These are phyloP conservation scores for Cercospora sp. DNA, from an alignment of 2,329 filamentous ascomycete genomes.

Conservation along the genomic window DNA sequence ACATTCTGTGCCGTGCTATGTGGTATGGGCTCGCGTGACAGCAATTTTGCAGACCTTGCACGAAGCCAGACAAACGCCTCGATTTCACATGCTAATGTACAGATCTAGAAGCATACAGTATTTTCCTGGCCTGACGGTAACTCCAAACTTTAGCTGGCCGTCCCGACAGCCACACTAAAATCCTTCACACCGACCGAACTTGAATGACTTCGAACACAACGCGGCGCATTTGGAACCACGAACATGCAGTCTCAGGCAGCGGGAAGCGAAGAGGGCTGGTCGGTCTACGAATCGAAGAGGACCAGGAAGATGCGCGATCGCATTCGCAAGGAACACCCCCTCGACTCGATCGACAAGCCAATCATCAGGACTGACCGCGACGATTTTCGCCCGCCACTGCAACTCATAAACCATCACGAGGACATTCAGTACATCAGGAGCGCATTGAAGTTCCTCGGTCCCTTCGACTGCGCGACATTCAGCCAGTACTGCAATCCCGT, in stretches of 20 bases:
- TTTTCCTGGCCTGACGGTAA: background rate
- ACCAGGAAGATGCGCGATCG: background rate
- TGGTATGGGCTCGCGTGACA: background rate
- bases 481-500: background rate
- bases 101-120: background rate
- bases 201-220: background rate
- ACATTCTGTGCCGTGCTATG: background rate
- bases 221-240: background rate
- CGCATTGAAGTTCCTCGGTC: background rate
- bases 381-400: background rate
- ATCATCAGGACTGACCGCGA: background rate
- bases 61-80: no score
- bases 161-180: background rate
- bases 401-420: background rate
- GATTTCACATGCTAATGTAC: background rate
- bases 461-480: background rate
- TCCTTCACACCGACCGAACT: background rate
- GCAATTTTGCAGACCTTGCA: background rate
- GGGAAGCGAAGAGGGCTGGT: background rate
- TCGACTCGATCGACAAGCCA: background rate
- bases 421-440: background rate
- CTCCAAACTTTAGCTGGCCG: background rate
- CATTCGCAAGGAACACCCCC: background rate
- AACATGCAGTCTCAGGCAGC: background rate
- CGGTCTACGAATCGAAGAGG: background rate